These are phyloP conservation scores for Yamadazyma atmosphaerica DNA, from an alignment of 1,139 yeast species.

Conservation along the genomic window DNA sequence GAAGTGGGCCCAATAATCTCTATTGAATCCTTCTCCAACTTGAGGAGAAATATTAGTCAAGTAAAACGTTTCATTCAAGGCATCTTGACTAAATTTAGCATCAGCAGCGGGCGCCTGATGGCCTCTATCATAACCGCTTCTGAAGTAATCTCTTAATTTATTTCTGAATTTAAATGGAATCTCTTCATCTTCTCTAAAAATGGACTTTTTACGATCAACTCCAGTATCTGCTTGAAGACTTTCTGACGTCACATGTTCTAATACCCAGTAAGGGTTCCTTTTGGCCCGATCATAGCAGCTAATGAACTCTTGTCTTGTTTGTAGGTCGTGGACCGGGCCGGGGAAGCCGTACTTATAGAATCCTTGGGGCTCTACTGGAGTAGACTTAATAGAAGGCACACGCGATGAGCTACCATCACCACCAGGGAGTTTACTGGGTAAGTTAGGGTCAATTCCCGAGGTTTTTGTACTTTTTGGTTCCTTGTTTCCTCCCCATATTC, in stretches of 20 bases:
- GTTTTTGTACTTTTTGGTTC: slow-evolving; percentile 12
- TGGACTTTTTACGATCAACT: slow-evolving; percentile 76
- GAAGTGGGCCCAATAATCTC: slow-evolving; percentile 96
- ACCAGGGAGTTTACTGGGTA: slow-evolving; percentile 14
- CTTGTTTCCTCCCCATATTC: slow-evolving; percentile 24
- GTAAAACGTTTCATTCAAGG: slow-evolving; percentile 93
- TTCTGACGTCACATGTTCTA: slow-evolving; percentile 85
- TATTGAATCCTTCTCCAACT: slow-evolving; percentile 94
- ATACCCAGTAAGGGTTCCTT: slow-evolving; percentile 84
- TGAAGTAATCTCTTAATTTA: slow-evolving; percentile 77
- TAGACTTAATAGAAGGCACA: slow-evolving; percentile 23
- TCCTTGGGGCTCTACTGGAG: slow-evolving; percentile 61
- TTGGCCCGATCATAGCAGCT: slow-evolving; percentile 85
- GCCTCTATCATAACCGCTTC: slow-evolving; percentile 96
- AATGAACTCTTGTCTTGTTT: slow-evolving; percentile 70
- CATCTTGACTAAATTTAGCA: slow-evolving; percentile 83
- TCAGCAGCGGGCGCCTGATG: slow-evolving; percentile 99
- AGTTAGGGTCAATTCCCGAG: slow-evolving; percentile 12
- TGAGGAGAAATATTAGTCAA: slow-evolving; percentile 94
- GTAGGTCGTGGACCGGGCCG: slow-evolving; percentile 87
- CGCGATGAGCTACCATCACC: slow-evolving; percentile 3
- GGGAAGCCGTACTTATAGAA: slow-evolving; percentile 92
- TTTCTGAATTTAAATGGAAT: slow-evolving; percentile 80
- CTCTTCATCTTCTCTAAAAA: slow-evolving; percentile 84
- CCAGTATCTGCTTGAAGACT: slow-evolving; percentile 52